phyloP scores from a whole-genome alignment of 2,329 filamentous ascomycete genomes.

The Sarocladium kiliense region DNA sequence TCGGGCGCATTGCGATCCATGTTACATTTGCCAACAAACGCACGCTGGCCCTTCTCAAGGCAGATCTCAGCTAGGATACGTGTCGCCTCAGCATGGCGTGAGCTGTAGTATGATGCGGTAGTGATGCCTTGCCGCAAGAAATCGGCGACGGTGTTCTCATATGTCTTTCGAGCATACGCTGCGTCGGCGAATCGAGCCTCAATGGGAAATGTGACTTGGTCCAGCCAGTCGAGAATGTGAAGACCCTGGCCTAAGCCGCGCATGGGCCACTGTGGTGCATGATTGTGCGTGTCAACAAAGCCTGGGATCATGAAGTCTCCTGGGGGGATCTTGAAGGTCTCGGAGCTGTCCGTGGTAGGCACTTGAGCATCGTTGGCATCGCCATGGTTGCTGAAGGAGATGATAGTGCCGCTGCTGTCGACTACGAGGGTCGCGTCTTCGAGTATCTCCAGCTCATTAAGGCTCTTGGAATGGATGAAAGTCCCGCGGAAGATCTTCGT shows the following conservation, averaged over 20 bases:
- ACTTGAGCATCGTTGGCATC: neutral
- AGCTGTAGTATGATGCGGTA: constrained; percentile 56
- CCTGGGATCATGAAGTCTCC: constrained; percentile 53
- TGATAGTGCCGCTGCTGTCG: constrained; percentile 16
- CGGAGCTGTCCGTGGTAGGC: neutral
- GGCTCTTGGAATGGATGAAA: constrained; percentile 33
- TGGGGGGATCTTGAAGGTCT: constrained; percentile 22
- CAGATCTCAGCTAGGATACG: constrained; percentile 51
- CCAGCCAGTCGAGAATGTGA: constrained; percentile 58
- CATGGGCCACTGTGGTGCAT: constrained; percentile 50
- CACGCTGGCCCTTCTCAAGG: constrained; percentile 48
- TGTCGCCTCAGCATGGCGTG: constrained; percentile 51
- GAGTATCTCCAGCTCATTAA: constrained; percentile 29
- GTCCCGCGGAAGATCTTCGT: constrained; percentile 32
- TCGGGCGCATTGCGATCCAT: constrained; percentile 54
- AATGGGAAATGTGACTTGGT: constrained; percentile 58
- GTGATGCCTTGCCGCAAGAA: constrained; percentile 59
- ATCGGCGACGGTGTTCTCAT: constrained; percentile 47
- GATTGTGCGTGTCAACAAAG: constrained; percentile 61
- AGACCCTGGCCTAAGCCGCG: constrained; percentile 44
- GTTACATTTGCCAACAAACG: constrained; percentile 58
- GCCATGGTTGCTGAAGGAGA: constrained; percentile 10
- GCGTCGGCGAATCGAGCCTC: constrained; percentile 56
- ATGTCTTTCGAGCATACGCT: constrained; percentile 46
- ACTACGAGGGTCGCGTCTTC: constrained; percentile 30